These are phyloP conservation scores for Coemansia sp. DNA, from an alignment of 192 early-diverging fungal genomes.

Conservation along the genomic window DNA sequence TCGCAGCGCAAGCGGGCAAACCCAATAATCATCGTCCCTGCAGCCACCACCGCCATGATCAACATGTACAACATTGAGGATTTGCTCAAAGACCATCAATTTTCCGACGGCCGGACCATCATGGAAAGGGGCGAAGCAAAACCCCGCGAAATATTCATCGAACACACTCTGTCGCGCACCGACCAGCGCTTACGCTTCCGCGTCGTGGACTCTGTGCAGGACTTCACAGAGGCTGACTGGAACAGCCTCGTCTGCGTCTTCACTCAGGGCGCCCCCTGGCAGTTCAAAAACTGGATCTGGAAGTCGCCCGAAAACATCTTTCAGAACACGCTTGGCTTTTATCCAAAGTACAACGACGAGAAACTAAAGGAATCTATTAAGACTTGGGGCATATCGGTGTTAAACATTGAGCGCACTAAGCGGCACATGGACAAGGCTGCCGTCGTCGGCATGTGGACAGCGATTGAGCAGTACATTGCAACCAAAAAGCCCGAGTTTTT, in stretches of 20 bases:
- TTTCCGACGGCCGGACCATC: slow-evolving; percentile 60
- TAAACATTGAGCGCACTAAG: slow-evolving; percentile 47
- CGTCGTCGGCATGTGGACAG: slow-evolving; percentile 37
- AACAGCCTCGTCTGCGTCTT: slow-evolving; percentile 87
- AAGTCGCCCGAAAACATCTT: slow-evolving; percentile 82
- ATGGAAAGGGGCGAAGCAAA: slow-evolving; percentile 67
- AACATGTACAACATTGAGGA: slow-evolving; percentile 87
- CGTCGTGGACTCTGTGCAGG: slow-evolving; percentile 76
- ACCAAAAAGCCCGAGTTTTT: slow-evolving; percentile 41
- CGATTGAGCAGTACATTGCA: slow-evolving; percentile 40
- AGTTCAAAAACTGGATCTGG: slow-evolving; percentile 92
- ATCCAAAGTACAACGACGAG: slow-evolving; percentile 50
- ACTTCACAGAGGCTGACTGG: slow-evolving; percentile 77
- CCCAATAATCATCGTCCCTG: slow-evolving; percentile 93
- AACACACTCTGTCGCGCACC: slow-evolving; percentile 49
- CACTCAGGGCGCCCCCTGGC: slow-evolving; percentile 88
- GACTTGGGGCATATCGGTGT: slow-evolving; percentile 25
- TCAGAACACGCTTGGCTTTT: slow-evolving; percentile 65
- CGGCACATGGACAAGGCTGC: slow-evolving; percentile 50
- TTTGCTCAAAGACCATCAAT: slow-evolving; percentile 76
- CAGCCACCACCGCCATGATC: slow-evolving; percentile 75
- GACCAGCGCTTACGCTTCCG: slow-evolving; percentile 63
- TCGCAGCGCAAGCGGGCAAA: slow-evolving; percentile 40
- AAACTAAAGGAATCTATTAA: slow-evolving; percentile 30
- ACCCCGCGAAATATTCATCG: slow-evolving; percentile 60